These are phyloP conservation scores for Phytophthora sp. DNA, from an alignment of 352 stramenopile genomes.

Conservation along the genomic window DNA sequence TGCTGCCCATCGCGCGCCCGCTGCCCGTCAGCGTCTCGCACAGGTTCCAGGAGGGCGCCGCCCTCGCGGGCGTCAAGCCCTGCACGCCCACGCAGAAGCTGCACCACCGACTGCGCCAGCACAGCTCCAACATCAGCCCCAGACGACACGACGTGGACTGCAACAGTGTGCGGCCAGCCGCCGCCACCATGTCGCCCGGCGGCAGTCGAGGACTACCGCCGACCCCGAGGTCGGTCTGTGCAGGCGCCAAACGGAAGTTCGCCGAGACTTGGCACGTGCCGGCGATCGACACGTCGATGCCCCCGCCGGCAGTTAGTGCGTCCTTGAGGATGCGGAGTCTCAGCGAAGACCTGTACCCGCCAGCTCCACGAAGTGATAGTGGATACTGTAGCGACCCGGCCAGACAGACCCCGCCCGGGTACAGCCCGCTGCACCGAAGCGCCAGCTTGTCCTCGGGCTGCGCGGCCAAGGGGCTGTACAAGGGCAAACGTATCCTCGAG, in stretches of 20 bases:
- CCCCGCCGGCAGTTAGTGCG: constrained; percentile 10
- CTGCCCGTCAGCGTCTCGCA: constrained; percentile 56
- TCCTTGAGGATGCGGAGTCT: constrained; percentile 38
- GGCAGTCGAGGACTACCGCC: constrained; percentile 23
- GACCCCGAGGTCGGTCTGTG: constrained; percentile 23
- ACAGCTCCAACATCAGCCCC: constrained; percentile 72
- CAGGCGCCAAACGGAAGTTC: constrained; percentile 34
- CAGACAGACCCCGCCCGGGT: constrained; percentile 11
- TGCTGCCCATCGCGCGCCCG: constrained; percentile 76
- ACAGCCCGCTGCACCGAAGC: constrained; percentile 40
- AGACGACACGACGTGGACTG: constrained; percentile 48
- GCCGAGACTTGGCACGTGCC: constrained; percentile 33
- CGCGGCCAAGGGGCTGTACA: constrained; percentile 45
- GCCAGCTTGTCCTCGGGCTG: constrained; percentile 44
- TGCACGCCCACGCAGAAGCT: constrained; percentile 71
- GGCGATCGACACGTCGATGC: constrained; percentile 29
- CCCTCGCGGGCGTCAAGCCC: constrained; percentile 45
- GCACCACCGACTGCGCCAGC: constrained; percentile 54
- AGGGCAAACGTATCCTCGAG: constrained; percentile 78
- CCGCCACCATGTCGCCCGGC: neutral
- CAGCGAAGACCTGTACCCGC: constrained; percentile 42
- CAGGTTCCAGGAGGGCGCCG: constrained; percentile 51
- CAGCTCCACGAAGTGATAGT: constrained; percentile 25
- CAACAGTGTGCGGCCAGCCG: constrained; percentile 20
- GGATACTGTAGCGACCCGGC: constrained; percentile 42